Evolutionary conservation across 2,329 filamentous ascomycete species (phyloP), one percentile per base, ranked within the genome.

Genomic region (Arthrobotrys sinensis): DNA sequence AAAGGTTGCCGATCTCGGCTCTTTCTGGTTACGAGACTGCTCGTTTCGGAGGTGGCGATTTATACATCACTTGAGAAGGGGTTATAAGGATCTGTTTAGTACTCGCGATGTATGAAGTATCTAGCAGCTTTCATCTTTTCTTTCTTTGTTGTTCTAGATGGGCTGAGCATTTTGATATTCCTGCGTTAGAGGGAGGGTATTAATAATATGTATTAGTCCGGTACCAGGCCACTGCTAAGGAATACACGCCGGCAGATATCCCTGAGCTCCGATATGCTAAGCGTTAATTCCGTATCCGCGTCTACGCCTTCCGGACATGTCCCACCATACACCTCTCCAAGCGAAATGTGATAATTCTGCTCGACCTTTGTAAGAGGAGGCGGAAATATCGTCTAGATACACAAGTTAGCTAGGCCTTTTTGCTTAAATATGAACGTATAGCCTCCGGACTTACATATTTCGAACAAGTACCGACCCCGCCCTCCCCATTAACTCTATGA

Each of bases 261-360:
- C 12, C 72, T 45, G 7, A 76, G 45, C 48, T 64, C 57, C 6
- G 72, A 57, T 24, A 76, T 69, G 16, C 43, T 69, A 5, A 69
- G 21, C 10, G 43, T 21, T 43, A 69, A 52, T 7, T 65, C 55
- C 4, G 34, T 57, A 50, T 76, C 64, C 1, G 72, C 24, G 16
- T 69, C 55, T 4, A 69, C 34, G 2, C 72, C 65, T 16, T 19
- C 46, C 0, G 65, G 72, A 19, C 64, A 76, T 38, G 14, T 28
- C 1, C 65, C 64, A 14, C 55, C 46, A 36, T 76, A 76, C 1
- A 76, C 8, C 24, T 76, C 72, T 4, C 64, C 55, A 3, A 76
- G 38, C 3, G 55, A 57, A 5, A 76, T 48, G 10, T 28, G 55
- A 36, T 69, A 69, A 3, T 36, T 53, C 11, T 76, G 64, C 32